Percentiles rank a stretch among this genome's conserved stretches.
phyloP scores from a whole-genome alignment of 202 grass and related monocot species.

The Digitaria exilis region DNA sequence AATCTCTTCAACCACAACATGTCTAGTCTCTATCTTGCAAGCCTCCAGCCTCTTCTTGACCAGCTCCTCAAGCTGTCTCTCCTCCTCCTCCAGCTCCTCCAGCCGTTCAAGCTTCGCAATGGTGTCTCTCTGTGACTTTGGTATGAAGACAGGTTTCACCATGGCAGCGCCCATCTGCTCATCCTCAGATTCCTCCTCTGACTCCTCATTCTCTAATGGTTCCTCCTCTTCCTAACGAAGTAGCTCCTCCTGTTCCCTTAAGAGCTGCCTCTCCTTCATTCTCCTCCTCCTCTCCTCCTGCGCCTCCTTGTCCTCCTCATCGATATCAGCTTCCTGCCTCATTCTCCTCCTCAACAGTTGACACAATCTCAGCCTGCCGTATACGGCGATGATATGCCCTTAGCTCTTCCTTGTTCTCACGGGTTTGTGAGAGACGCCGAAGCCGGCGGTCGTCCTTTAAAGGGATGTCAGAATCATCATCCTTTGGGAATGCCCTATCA shows the following conservation, averaged over 20 bases:
- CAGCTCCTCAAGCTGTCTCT: slow-evolving; percentile 73
- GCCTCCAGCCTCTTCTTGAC: slow-evolving; percentile 79
- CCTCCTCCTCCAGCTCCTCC: slow-evolving; percentile 68
- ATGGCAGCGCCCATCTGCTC: slow-evolving; percentile 76
- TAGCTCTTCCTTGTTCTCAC: slow-evolving; percentile 82
- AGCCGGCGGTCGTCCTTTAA: slow-evolving; percentile 72
- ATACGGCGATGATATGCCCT: slow-evolving; percentile 76
- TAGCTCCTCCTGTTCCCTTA: slow-evolving; percentile 62
- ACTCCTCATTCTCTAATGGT: slow-evolving; percentile 51
- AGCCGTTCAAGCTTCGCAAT: slow-evolving; percentile 78
- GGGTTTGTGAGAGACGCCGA: slow-evolving; percentile 59
- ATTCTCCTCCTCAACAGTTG: slow-evolving; percentile 64
- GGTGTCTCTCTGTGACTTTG: slow-evolving; percentile 81
- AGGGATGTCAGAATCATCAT: slow-evolving; percentile 31
- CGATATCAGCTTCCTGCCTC: slow-evolving; percentile 53
- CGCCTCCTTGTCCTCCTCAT: slow-evolving; percentile 84
- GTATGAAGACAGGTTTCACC: slow-evolving; percentile 90
- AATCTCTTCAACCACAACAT: slow-evolving; percentile 90
- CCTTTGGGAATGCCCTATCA: slow-evolving; percentile 68
- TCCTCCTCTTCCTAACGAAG: slow-evolving; percentile 71
- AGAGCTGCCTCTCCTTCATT: slow-evolving; percentile 59
- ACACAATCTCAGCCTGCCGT: slow-evolving; percentile 82
- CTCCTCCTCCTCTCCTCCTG: slow-evolving; percentile 72
- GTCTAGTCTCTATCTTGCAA: slow-evolving; percentile 68
- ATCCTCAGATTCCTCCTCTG: slow-evolving; percentile 73